A percentile compares a stretch with the other conserved stretches of the same genome.
These are phyloP conservation scores for Exophiala calicioides DNA, from an alignment of 2,329 filamentous ascomycete genomes.

Conservation along the genomic window DNA sequence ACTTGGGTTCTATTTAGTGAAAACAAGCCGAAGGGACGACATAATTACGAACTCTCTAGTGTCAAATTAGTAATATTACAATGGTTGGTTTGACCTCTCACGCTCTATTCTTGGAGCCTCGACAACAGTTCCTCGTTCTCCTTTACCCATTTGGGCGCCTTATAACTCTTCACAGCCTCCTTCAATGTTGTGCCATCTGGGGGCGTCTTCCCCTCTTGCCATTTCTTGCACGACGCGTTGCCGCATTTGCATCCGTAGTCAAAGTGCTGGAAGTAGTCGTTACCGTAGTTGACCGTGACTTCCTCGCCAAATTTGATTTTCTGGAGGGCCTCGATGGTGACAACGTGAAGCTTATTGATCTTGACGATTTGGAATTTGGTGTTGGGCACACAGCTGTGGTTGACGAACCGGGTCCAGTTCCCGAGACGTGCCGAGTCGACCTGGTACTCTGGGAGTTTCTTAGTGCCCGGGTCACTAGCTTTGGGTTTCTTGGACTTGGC, in stretches of 20 bases:
- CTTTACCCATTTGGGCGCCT: background rate
- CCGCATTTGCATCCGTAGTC: constrained; percentile 21
- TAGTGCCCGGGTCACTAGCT: too few relatives aligned
- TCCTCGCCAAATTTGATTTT: constrained; percentile 24
- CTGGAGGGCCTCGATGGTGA: constrained; percentile 9
- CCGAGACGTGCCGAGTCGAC: constrained; percentile 20
- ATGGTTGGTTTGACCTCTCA: background rate
- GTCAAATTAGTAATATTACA: too few relatives aligned
- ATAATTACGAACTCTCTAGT: too few relatives aligned
- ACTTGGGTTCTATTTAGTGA: too few relatives aligned
- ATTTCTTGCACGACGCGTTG: constrained; percentile 2
- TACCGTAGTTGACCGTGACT: constrained; percentile 25
- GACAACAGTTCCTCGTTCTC: too few relatives aligned
- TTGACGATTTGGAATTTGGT: constrained; percentile 4
- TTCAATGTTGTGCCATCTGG: too few relatives aligned
- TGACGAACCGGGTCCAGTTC: constrained; percentile 31
- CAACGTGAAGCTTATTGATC: constrained; percentile 9
- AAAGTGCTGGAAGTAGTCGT: constrained; percentile 17
- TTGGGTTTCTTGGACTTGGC: background rate
- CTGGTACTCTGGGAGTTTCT: too few relatives aligned
- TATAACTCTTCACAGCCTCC: background rate
- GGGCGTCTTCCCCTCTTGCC: constrained; percentile 4
- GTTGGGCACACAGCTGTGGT: constrained; percentile 26
- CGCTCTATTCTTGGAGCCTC: background rate
- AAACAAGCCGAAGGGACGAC: too few relatives aligned